Evolutionary conservation across 768 basidiomycete species (phyloP).

Genomic region (Plicaturopsis crispa): DNA sequence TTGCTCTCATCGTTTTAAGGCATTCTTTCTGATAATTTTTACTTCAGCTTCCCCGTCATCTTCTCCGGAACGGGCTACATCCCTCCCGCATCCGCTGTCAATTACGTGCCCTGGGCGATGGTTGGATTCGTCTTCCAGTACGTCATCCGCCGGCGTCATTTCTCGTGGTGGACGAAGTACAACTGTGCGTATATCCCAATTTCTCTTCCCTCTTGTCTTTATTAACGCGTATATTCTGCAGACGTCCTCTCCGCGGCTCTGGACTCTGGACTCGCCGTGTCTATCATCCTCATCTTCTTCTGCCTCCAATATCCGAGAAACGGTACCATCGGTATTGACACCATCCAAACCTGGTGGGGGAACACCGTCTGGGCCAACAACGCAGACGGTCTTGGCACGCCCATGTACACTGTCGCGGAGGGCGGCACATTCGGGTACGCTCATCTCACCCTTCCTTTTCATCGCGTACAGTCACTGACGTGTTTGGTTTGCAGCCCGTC

Average conservation of each 20-base stretch:
- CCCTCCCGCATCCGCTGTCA: constrained; percentile 39
- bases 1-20: not conserved
- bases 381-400: constrained; percentile 31
- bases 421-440: constrained; percentile 26
- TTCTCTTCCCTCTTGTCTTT: not conserved
- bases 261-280: constrained; percentile 16
- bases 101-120: constrained; percentile 35
- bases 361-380: constrained; percentile 28
- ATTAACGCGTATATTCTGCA: not conserved
- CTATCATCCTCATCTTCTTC: constrained; percentile 15
- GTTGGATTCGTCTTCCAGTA: constrained; percentile 40
- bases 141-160: constrained; percentile 18
- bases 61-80: constrained; percentile 29
- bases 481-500: no score
- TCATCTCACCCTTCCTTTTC: constrained; percentile 1
- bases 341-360: constrained; percentile 50
- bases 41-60: constrained; percentile 40
- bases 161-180: constrained; percentile 29
- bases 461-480: no score
- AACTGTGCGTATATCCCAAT: constrained; percentile 14
- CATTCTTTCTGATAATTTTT: not conserved
- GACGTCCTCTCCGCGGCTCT: constrained; percentile 23
- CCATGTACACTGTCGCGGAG: constrained; percentile 22
- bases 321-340: constrained; percentile 43
- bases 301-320: constrained; percentile 56